These are phyloP conservation scores for Populus tremula DNA, from an alignment of 345 rosid genomes.

Conservation along the genomic window DNA sequence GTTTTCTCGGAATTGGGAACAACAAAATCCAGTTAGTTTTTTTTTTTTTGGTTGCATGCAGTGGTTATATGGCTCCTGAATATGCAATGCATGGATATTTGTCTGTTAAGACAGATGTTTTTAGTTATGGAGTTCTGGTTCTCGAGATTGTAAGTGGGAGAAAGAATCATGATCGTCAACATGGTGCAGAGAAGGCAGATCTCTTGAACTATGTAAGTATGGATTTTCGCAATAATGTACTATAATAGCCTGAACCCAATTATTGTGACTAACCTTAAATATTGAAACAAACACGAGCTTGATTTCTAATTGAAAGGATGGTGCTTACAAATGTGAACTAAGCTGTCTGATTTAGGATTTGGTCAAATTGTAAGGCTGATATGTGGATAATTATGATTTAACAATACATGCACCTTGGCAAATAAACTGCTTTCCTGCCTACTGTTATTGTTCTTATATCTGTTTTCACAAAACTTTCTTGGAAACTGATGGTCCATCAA, in stretches of 20 bases:
- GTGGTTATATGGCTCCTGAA: constrained; percentile 97
- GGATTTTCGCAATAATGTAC: not conserved
- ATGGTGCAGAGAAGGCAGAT: constrained; percentile 54
- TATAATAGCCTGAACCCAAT: too few species aligned
- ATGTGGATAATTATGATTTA: too few species aligned
- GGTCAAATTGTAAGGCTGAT: too few species aligned
- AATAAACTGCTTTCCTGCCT: too few species aligned
- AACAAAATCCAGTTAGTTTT: not conserved
- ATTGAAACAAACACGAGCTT: too few species aligned
- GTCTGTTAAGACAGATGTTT: constrained; percentile 80
- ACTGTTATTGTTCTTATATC: too few species aligned
- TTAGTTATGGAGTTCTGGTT: constrained; percentile 78
- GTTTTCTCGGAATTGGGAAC: constrained; percentile 1
- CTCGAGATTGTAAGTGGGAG: constrained; percentile 87
- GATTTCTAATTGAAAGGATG: too few species aligned
- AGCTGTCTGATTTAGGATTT: too few species aligned
- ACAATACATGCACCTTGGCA: too few species aligned
- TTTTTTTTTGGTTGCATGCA: constrained; percentile 34
- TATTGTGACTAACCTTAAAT: not conserved
- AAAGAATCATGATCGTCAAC: constrained; percentile 54
- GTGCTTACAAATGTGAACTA: too few species aligned
- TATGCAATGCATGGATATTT: constrained; percentile 80
- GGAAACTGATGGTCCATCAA: too few species aligned
- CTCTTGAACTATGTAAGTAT: constrained; percentile 75
- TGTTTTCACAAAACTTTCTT: too few species aligned